Base-by-base conservation (phyloP, 768 basidiomycete genomes). In the Agaricus subrufescens region DNA sequence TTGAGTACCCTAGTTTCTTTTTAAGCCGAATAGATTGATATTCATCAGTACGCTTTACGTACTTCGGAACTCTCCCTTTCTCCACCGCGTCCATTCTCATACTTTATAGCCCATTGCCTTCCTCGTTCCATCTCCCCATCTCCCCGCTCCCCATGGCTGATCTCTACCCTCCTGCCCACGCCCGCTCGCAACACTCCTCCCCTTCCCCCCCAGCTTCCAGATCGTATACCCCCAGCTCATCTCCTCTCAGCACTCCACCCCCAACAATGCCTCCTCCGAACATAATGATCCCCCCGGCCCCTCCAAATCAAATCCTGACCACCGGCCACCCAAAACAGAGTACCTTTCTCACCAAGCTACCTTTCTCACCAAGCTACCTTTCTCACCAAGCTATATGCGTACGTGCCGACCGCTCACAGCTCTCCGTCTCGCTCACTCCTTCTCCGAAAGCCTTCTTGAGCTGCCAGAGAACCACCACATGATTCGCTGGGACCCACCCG, bases 341-440 rank as follows among this genome's bases (percentile, higher is more conserved):
- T 74, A 95, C 94, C n/a, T 97, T 97, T 69, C 79, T 97, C 67
- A 97, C 82, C 53, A 93, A 94, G 71, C 90, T 89, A 95, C 94
- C n/a, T 97, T 97, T 69, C 79, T 97, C 67, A 97, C 0, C 90
- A 94, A 76, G 89, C 91, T 0, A 95, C 94, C n/a, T 97, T 97
- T 69, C 79, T 97, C 67, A 97, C 94, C 71, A 96, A 95, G 80
- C 83, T 97, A 49, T 97, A 95, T 82, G 88, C 89, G 93, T 93
- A 66, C 65, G 89, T 19, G 19, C 19, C 19, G 19, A 19, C 19
- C 19, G 19, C 19, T 19, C 19, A 19, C 19, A 19, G 19, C 19
- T 86, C 31, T 8, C 34, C 19, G 7, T 8, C 34, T 11, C 34
- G 44, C 26, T 25, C 56, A 38, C 55, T 51, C 19, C 29, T 50